phyloP scores from a whole-genome alignment of 768 basidiomycete genomes.

The Leccinum aurantiacum region DNA sequence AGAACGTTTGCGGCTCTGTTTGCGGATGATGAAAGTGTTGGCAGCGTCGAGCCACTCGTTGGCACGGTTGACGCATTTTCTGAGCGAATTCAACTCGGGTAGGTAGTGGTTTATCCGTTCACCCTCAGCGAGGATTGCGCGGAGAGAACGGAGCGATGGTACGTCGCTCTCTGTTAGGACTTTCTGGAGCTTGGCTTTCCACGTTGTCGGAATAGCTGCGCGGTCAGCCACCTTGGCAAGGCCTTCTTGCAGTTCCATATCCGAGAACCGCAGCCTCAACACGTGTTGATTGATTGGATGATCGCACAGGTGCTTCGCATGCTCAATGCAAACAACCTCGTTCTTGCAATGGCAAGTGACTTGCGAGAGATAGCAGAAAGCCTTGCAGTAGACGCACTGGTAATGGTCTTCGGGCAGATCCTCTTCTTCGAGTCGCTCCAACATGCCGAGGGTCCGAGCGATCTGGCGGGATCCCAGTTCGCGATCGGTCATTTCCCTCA shows the following conservation, averaged over 20 bases:
- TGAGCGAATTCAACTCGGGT: constrained; percentile 66
- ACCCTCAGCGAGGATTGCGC: constrained; percentile 82
- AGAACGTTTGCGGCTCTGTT: constrained; percentile 77
- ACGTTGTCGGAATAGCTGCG: constrained; percentile 70
- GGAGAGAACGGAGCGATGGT: constrained; percentile 74
- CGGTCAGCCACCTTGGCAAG: constrained; percentile 65
- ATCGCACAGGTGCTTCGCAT: constrained; percentile 74
- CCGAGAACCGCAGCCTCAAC: constrained; percentile 79
- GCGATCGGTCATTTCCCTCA: constrained; percentile 85
- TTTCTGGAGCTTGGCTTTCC: constrained; percentile 70
- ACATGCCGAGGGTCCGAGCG: constrained; percentile 58
- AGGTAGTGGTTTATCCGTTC: constrained; percentile 80
- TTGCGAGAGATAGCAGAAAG: constrained; percentile 94
- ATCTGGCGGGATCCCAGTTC: constrained; percentile 69
- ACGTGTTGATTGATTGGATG: constrained; percentile 55
- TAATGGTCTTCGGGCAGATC: constrained; percentile 93
- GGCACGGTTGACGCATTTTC: constrained; percentile 76
- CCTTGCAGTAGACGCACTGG: constrained; percentile 91
- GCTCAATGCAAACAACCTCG: constrained; percentile 83
- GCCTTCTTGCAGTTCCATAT: constrained; percentile 71
- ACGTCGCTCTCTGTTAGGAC: constrained; percentile 66
- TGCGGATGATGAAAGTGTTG: constrained; percentile 74
- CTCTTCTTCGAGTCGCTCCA: constrained; percentile 70
- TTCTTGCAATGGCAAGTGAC: constrained; percentile 78
- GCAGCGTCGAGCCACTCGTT: constrained; percentile 89